Percentiles rank a stretch among this genome's conserved stretches.
These are phyloP conservation scores for Termitomyces sp. DNA, from an alignment of 768 basidiomycete genomes.

Conservation along the genomic window DNA sequence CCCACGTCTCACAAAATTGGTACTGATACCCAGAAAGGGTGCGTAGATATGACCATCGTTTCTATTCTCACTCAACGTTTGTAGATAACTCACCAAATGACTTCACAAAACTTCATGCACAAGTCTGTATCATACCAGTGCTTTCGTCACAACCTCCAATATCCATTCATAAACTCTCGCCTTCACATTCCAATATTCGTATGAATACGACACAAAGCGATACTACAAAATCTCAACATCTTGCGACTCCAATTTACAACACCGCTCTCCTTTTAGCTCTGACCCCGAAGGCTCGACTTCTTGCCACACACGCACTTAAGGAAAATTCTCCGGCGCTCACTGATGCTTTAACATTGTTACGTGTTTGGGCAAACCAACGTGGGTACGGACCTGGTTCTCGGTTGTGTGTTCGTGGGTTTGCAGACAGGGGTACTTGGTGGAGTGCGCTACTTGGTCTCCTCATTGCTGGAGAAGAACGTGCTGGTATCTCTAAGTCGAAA, in stretches of 20 bases:
- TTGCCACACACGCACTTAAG: constrained; percentile 46
- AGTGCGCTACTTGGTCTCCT: constrained; percentile 52
- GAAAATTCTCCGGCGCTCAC: constrained; percentile 57
- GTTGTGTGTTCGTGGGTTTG: constrained; percentile 65
- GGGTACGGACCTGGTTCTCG: constrained; percentile 61
- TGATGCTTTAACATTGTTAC: constrained; percentile 73
- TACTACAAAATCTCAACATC: constrained; percentile 18
- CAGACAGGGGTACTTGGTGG: constrained; percentile 67
- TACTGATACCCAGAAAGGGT: constrained; percentile 56
- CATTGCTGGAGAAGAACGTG: constrained; percentile 61
- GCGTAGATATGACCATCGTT: constrained; percentile 17
- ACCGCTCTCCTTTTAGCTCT: constrained; percentile 53
- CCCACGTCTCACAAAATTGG: constrained; percentile 58
- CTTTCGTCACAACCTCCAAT: constrained; percentile 59
- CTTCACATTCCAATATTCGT: constrained; percentile 59
- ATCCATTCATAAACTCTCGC: constrained; percentile 62
- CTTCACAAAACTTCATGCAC: constrained; percentile 63
- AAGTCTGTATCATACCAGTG: constrained; percentile 71
- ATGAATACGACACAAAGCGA: constrained; percentile 14
- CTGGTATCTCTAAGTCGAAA: constrained; percentile 20
- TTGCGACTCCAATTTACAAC: constrained; percentile 78
- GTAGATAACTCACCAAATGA: constrained; percentile 48
- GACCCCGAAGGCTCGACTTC: constrained; percentile 46
- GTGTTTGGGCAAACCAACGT: constrained; percentile 87
- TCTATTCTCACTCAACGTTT: constrained; percentile 13